Conservation (phyloP, 1,284 basidiomycete genomes). For the Heterobasidion annosum region DNA sequence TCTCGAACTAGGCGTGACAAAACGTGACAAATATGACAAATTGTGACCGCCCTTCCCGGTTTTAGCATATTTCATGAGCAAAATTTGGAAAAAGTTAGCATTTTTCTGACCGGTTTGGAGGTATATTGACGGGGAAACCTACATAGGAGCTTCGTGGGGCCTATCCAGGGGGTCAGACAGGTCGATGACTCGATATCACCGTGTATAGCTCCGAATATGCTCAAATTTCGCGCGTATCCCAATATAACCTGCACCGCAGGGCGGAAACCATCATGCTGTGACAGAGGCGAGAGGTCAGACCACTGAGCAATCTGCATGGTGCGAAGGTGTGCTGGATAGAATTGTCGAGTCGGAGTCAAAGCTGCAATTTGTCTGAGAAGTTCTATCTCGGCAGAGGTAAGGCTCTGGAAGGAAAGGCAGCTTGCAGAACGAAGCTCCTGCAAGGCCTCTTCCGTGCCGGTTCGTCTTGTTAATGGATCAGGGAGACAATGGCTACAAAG, state of each 20-base stretch:
- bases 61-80: no score
- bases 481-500: conserved; percentile 29
- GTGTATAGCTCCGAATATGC: conserved; percentile 10
- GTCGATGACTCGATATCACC: neutral
- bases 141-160: no score
- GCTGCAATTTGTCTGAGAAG: conserved; percentile 24
- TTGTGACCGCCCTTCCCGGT: no score
- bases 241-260: conserved; percentile 18
- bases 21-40: no score
- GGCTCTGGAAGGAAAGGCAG: conserved; percentile 27
- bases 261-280: conserved; percentile 26
- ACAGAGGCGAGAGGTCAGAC: conserved; percentile 16
- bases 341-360: conserved; percentile 25
- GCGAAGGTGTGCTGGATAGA: conserved; percentile 28
- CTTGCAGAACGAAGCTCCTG: conserved; percentile 25
- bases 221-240: conserved; percentile 16
- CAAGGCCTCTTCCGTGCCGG: conserved; percentile 38
- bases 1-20: no score
- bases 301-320: conserved; percentile 32
- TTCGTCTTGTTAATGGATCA: conserved; percentile 35
- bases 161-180: neutral
- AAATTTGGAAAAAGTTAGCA: no score
- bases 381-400: conserved; percentile 19
- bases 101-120: no score
- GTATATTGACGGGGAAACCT: no score